phyloP scores from a whole-genome alignment of 2,329 filamentous ascomycete genomes.

The Ramularia endophylla region DNA sequence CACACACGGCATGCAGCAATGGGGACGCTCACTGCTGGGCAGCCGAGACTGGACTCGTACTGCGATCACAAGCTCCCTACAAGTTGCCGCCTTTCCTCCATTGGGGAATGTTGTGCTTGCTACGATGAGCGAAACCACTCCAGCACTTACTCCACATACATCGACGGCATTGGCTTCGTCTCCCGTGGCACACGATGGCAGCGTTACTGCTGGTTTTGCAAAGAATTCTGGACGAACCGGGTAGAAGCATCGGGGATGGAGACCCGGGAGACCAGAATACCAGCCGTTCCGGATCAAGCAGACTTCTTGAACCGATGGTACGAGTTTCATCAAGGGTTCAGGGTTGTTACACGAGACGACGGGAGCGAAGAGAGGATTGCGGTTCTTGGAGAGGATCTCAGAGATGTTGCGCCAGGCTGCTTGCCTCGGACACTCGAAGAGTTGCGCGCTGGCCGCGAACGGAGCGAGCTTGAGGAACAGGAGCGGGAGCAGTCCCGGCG shows the following conservation, averaged over 20 bases:
- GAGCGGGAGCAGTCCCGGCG: conserved; percentile 12
- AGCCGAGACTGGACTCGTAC: conserved; percentile 22
- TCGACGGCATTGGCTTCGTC: conserved; percentile 47
- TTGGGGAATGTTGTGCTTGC: conserved; percentile 29
- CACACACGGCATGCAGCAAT: conserved; percentile 15
- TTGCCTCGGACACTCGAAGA: conserved; percentile 44
- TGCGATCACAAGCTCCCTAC: conserved; percentile 31
- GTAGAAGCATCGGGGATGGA: conserved; percentile 38
- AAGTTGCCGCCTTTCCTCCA: conserved; percentile 25
- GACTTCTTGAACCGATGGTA: conserved; percentile 44
- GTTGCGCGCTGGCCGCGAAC: conserved; percentile 31
- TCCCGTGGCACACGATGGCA: conserved; percentile 45
- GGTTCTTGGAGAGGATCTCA: conserved; percentile 43
- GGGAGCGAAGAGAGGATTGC: conserved; percentile 41
- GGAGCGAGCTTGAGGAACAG: conserved; percentile 23
- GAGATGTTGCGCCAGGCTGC: conserved; percentile 37
- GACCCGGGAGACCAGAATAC: conserved; percentile 41
- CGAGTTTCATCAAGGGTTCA: conserved; percentile 45
- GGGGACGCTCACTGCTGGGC: conserved; percentile 28
- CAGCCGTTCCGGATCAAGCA: conserved; percentile 42
- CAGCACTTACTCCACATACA: conserved; percentile 41
- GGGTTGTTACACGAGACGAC: conserved; percentile 35
- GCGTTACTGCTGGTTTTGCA: conserved; percentile 48
- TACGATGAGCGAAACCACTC: conserved; percentile 34
- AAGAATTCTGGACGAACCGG: conserved; percentile 46